Percentiles rank a stretch among this genome's conserved stretches.
phyloP scores from a whole-genome alignment of 495 filamentous ascomycete genomes.

The Tetracladium marchalianum region DNA sequence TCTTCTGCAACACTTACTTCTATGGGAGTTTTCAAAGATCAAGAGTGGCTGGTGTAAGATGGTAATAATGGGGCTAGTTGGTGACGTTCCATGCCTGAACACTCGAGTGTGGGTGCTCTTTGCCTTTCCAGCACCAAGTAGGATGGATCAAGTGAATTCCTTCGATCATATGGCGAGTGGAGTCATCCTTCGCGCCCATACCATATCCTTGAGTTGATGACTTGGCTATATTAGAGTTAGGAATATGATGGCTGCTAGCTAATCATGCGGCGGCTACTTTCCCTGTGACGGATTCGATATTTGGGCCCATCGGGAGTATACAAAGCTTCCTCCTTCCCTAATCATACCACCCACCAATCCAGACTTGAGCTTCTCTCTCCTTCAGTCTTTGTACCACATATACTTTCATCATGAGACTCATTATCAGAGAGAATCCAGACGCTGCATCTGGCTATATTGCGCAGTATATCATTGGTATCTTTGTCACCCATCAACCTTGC shows the following conservation, averaged over 20 bases:
- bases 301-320: neutral
- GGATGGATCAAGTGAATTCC: too few relatives aligned
- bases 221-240: too few relatives aligned
- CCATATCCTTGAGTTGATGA: too few relatives aligned
- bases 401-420: constrained; percentile 58
- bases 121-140: too few relatives aligned
- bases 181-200: too few relatives aligned
- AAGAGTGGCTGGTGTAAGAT: neutral
- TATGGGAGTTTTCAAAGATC: too few relatives aligned
- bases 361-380: neutral
- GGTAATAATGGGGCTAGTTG: constrained; percentile 9
- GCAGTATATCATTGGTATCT: constrained; percentile 70
- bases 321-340: neutral
- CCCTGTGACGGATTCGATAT: too few relatives aligned
- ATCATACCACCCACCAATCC: neutral
- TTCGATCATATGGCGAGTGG: too few relatives aligned
- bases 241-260: too few relatives aligned
- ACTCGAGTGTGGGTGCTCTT: neutral
- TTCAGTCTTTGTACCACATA: neutral
- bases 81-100: constrained; percentile 17
- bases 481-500: neutral
- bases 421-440: constrained; percentile 62
- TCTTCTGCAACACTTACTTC: too few relatives aligned
- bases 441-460: constrained; percentile 65
- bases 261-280: too few relatives aligned